phyloP scores from a whole-genome alignment of 2,329 filamentous ascomycete genomes.

The Aureobasidium sp. region DNA sequence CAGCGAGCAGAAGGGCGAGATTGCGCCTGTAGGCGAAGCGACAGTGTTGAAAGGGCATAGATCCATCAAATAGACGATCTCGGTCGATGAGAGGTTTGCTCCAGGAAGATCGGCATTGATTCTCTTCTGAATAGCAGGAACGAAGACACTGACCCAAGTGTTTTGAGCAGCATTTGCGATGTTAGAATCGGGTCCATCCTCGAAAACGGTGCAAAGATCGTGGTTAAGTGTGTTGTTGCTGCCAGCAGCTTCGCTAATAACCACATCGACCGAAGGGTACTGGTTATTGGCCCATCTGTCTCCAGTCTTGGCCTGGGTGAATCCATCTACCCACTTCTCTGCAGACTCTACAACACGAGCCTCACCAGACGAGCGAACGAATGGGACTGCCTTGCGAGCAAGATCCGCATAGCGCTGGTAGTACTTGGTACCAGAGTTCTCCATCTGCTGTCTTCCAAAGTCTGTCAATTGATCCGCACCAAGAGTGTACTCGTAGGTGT shows the following conservation, averaged over 20 bases:
- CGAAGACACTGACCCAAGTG: conserved; percentile 55
- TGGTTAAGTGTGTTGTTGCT: conserved; percentile 79
- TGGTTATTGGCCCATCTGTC: conserved; percentile 34
- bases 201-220: conserved; percentile 61
- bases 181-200: conserved; percentile 45
- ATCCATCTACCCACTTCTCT: conserved; percentile 65
- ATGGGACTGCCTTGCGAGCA: conserved; percentile 50
- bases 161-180: conserved; percentile 45
- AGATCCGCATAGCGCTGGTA: conserved; percentile 63
- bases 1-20: conserved; percentile 66
- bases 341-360: conserved; percentile 67
- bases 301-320: conserved; percentile 47
- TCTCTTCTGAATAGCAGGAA: conserved; percentile 56
- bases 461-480: conserved; percentile 61
- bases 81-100: conserved; percentile 51
- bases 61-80: conserved; percentile 73
- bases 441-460: conserved; percentile 61
- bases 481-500: conserved; percentile 61
- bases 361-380: conserved; percentile 63
- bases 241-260: conserved; percentile 57
- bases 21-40: conserved; percentile 44
- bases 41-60: conserved; percentile 80
- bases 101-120: conserved; percentile 62
- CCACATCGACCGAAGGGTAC: conserved; percentile 49
- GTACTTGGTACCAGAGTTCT: conserved; percentile 68